Evolutionary conservation across 192 early-diverging fungal species (phyloP).

Genomic region (Blastocladiella britannica): DNA sequence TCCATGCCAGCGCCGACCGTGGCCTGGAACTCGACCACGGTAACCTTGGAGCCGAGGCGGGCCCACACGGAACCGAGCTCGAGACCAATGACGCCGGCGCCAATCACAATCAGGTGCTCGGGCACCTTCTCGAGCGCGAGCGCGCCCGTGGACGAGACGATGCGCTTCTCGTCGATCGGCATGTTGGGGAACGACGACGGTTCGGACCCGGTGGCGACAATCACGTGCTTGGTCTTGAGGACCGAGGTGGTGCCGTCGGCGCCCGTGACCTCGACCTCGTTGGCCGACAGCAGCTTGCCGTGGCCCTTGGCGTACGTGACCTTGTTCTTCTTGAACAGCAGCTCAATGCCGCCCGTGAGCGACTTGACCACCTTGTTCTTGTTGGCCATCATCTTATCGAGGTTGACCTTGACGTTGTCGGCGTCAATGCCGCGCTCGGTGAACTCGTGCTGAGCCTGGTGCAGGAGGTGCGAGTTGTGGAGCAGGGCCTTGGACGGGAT

Average conservation of each 20-base stretch:
- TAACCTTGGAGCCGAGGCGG: constrained; percentile 82
- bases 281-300: constrained; percentile 55
- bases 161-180: constrained; percentile 74
- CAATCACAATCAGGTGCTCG: constrained; percentile 96
- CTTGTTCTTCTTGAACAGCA: constrained; percentile 93
- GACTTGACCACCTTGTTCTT: constrained; percentile 73
- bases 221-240: constrained; percentile 82
- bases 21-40: constrained; percentile 83
- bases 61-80: constrained; percentile 97
- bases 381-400: constrained; percentile 68
- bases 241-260: constrained; percentile 49
- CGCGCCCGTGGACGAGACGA: constrained; percentile 95
- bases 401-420: constrained; percentile 74
- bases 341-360: constrained; percentile 80
- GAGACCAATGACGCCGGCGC: constrained; percentile 96
- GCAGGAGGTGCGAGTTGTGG: constrained; percentile 95
- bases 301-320: constrained; percentile 89
- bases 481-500: constrained; percentile 98
- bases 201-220: constrained; percentile 96
- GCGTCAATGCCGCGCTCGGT: constrained; percentile 81
- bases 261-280: constrained; percentile 61
- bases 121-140: constrained; percentile 82
- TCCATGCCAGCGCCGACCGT: constrained; percentile 96
- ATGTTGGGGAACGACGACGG: constrained; percentile 81
- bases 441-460: constrained; percentile 78